Evolutionary conservation across 2,329 filamentous ascomycete species (phyloP).

Genomic region (Incumbomyces delicatus): DNA sequence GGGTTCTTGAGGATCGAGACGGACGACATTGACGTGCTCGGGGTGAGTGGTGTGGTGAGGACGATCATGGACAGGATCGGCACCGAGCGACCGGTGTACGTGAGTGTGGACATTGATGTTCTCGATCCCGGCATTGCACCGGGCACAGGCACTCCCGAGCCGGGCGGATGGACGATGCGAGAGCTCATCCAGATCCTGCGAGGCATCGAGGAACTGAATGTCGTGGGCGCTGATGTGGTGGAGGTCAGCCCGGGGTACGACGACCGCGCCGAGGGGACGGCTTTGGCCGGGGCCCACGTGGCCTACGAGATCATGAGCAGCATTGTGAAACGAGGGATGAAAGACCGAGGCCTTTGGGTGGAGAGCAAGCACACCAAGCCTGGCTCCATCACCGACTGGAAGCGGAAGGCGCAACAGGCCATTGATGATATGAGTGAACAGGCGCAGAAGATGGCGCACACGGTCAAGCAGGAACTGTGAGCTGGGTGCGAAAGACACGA

Average conservation of each 20-base stretch:
- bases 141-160: constrained; percentile 24
- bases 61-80: constrained; percentile 64
- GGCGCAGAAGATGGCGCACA: neutral
- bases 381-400: constrained; percentile 4
- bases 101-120: constrained; percentile 28
- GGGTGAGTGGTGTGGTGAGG: constrained; percentile 58
- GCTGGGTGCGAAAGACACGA: neutral
- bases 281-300: constrained; percentile 72
- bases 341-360: constrained; percentile 21
- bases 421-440: neutral
- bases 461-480: constrained; percentile 4
- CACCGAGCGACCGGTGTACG: constrained; percentile 44
- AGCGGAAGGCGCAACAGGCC: neutral
- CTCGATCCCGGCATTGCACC: constrained; percentile 26
- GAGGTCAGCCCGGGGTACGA: constrained; percentile 38
- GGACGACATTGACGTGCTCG: constrained; percentile 80
- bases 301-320: constrained; percentile 73
- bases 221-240: constrained; percentile 23
- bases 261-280: constrained; percentile 67
- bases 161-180: constrained; percentile 22
- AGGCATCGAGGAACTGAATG: constrained; percentile 19
- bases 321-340: constrained; percentile 36
- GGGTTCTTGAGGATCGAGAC: constrained; percentile 72
- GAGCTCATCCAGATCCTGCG: constrained; percentile 20
- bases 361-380: constrained; percentile 15